phyloP scores from a whole-genome alignment of 169 alveolate genomes.

The Cryptosporidium meleagridis region DNA sequence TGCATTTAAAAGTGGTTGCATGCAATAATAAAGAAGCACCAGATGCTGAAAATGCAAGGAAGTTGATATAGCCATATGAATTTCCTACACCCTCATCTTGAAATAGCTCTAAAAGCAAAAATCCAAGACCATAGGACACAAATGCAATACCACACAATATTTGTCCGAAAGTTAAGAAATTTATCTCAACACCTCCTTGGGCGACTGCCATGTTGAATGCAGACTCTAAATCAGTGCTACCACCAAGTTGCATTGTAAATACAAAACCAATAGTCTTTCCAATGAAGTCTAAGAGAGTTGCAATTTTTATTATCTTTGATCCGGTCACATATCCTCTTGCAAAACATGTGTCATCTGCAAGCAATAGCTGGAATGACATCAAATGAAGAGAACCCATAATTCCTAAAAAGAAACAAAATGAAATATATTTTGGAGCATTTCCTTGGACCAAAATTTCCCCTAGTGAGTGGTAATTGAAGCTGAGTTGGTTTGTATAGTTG shows the following conservation, averaged over 20 bases:
- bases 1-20: conserved; percentile 82
- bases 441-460: conserved; percentile 69
- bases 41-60: conserved; percentile 46
- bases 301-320: conserved; percentile 89
- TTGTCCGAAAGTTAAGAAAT: conserved; percentile 89
- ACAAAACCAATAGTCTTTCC: conserved; percentile 91
- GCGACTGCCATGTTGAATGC: conserved; percentile 84
- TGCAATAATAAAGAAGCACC: conserved; percentile 65
- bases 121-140: conserved; percentile 88
- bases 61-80: conserved; percentile 91
- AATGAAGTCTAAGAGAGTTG: conserved; percentile 90
- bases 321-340: conserved; percentile 94
- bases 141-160: conserved; percentile 89
- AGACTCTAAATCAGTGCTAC: conserved; percentile 89
- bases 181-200: conserved; percentile 92
- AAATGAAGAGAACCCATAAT: conserved; percentile 87
- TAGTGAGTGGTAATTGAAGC: conserved; percentile 61
- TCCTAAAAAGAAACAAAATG: conserved; percentile 69
- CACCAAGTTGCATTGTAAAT: conserved; percentile 88
- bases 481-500: conserved; percentile 35
- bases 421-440: conserved; percentile 50
- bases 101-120: conserved; percentile 89
- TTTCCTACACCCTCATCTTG: conserved; percentile 95
- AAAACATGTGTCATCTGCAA: conserved; percentile 94
- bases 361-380: conserved; percentile 89